Evolutionary conservation across 2,329 filamentous ascomycete species (phyloP).

Genomic region (Chaetomium sp.): DNA sequence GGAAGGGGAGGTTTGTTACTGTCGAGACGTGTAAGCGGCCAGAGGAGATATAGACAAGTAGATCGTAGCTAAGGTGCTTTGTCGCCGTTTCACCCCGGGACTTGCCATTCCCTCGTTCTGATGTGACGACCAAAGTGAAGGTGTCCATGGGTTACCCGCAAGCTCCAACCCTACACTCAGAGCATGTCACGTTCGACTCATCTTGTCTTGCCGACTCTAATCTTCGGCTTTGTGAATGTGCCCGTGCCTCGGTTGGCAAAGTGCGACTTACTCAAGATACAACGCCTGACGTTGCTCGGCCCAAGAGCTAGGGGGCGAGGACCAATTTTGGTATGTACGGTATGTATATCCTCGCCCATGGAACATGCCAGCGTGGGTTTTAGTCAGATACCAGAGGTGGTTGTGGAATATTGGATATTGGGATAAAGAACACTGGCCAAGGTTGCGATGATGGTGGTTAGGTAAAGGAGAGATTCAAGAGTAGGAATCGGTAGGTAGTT

Average conservation of each 20-base stretch:
- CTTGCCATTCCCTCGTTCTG: background rate
- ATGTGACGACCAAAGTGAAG: background rate
- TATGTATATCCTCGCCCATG: background rate
- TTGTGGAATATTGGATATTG: background rate
- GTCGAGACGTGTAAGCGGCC: conserved; percentile 39
- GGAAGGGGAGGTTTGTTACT: conserved; percentile 52
- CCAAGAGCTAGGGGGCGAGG: no score
- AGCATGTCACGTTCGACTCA: background rate
- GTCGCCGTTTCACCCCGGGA: background rate
- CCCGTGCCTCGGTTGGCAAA: background rate
- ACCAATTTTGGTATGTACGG: background rate
- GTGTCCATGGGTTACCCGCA: background rate
- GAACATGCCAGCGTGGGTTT: background rate
- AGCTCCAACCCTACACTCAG: background rate
- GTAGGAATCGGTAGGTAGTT: no score
- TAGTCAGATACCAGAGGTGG: background rate
- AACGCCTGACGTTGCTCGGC: background rate
- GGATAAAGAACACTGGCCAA: background rate
- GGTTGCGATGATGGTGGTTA: background rate
- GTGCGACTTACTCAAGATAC: background rate
- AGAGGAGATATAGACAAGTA: background rate
- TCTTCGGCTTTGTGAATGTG: background rate
- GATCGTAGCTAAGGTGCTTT: background rate
- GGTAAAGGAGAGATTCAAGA: background rate
- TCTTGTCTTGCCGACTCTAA: background rate